Conservation (phyloP, 163 green algal species). For the Volvox carteri region DNA sequence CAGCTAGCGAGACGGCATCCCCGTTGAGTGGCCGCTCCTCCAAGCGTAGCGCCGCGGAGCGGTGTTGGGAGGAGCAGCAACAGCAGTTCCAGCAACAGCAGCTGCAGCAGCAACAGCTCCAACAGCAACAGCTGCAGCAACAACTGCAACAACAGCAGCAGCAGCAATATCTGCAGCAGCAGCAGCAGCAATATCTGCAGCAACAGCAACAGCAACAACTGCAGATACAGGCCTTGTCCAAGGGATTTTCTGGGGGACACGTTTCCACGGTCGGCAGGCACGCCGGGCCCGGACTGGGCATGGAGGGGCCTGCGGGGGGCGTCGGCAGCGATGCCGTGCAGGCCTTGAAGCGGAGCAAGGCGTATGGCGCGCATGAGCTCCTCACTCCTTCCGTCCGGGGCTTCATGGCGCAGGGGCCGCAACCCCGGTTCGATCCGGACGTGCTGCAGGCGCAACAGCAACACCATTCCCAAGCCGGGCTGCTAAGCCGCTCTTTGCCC, state of each 20-base stretch:
- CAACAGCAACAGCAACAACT: background rate
- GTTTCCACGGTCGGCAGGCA: background rate
- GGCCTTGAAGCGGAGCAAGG: constrained; percentile 40
- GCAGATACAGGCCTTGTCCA: constrained; percentile 5
- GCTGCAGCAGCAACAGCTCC: background rate
- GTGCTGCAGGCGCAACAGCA: background rate
- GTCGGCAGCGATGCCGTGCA: constrained; percentile 17
- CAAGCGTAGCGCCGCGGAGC: constrained; percentile 44
- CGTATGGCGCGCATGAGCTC: background rate
- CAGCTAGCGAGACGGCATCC: constrained; percentile 3
- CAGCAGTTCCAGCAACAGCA: background rate
- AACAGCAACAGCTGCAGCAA: background rate
- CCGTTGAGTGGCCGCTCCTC: constrained; percentile 23
- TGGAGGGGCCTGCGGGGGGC: background rate
- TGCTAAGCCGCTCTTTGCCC: constrained; percentile 12
- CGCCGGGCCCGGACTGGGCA: background rate
- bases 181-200: constrained; percentile 9
- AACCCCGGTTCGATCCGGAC: background rate
- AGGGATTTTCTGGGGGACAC: too few species aligned
- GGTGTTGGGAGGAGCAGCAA: constrained; percentile 35
- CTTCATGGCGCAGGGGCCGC: constrained; percentile 6
- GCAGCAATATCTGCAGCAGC: background rate
- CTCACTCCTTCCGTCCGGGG: background rate
- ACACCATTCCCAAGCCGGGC: background rate
- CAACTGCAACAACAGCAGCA: constrained; percentile 11